Evolutionary conservation across 2,329 filamentous ascomycete species (phyloP), one percentile per base, ranked within the genome.

Genomic region (Ascochyta lentis): DNA sequence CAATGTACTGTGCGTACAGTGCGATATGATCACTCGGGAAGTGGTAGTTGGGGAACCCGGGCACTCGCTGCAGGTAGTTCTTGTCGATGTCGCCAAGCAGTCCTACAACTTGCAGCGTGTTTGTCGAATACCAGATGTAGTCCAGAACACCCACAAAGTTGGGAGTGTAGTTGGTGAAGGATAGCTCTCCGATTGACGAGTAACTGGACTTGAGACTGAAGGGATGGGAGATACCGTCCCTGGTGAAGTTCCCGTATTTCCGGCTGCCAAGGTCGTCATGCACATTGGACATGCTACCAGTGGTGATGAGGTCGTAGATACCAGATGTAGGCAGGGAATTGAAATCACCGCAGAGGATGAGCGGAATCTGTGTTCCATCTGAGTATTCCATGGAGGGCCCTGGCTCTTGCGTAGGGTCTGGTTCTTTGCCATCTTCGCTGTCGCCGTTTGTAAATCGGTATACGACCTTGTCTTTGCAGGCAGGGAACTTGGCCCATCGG

Each of bases 71-170:
- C 54, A 96, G 86, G 73, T 96, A 95, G 26, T 91, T 86, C 61
- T 88, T 85, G 73, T 97, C 93, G 2, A 96, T 91, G 39, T 94
- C 90, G 27, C 93, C 93, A 4, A 97, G 86, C 49, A 97, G 78
- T 49, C 89, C 89, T 16, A 91, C 88, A 23, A 96, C 90, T 71
- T 95, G 90, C 40, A 97, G 81, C 22, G 89, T 87, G 76, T 95
- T 96, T 54, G 92, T 94, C 53, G 92, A 93, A 78, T 96, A 99
- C 92, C 93, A 98, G 69, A 99, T 92, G 77, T 98, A 97, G 75
- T 99, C 95, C 64, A 99, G 90, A 54, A 96, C 91, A 59, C 92
- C 93, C 47, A 86, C 86, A 78, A 97, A 99, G n/a, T 87, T 87
- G 1, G 95, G 93, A 13, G 92, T 96, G 77, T 98, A 99, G 77